Evolutionary conservation across 805 yeast genomes (phyloP).

Genomic region (Myxozyma geophila): DNA sequence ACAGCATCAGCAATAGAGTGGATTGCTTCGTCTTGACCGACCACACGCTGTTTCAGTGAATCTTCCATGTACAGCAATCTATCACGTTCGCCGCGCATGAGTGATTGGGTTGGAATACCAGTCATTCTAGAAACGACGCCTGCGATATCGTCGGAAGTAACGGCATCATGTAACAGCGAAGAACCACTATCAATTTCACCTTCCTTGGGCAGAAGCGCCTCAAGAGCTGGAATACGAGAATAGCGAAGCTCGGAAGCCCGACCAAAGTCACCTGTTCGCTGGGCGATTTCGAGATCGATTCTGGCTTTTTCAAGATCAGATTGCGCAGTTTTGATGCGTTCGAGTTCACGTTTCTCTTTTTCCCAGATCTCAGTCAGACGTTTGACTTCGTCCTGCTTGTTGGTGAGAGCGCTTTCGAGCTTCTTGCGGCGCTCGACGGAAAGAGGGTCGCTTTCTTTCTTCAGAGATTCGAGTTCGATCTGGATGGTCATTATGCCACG

Average conservation of each 20-base stretch:
- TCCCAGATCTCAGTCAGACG: conserved; percentile 88
- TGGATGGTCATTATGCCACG: conserved; percentile 90
- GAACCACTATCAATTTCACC: conserved; percentile 44
- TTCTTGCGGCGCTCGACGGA: conserved; percentile 78
- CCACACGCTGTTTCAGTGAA: conserved; percentile 73
- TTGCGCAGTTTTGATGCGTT: conserved; percentile 76
- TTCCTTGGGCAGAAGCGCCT: conserved; percentile 59
- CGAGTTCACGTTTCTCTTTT: conserved; percentile 74
- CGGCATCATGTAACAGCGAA: conserved; percentile 80
- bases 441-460: conserved; percentile 87
- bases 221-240: conserved; percentile 80
- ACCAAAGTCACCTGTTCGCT: conserved; percentile 83
- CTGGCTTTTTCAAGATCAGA: conserved; percentile 82
- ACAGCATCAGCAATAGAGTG: conserved; percentile 90
- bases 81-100: conserved; percentile 93
- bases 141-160: conserved; percentile 92
- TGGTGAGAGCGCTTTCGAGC: conserved; percentile 67
- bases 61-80: conserved; percentile 86
- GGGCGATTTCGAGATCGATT: conserved; percentile 78
- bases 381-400: conserved; percentile 65
- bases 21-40: conserved; percentile 96
- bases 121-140: conserved; percentile 91
- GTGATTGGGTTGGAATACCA: conserved; percentile 89
- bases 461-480: conserved; percentile 90
- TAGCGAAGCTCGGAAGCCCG: conserved; percentile 89